Evolutionary conservation across 805 yeast species (phyloP), one percentile per base, ranked within the genome.

Genomic region (Candida montana): DNA sequence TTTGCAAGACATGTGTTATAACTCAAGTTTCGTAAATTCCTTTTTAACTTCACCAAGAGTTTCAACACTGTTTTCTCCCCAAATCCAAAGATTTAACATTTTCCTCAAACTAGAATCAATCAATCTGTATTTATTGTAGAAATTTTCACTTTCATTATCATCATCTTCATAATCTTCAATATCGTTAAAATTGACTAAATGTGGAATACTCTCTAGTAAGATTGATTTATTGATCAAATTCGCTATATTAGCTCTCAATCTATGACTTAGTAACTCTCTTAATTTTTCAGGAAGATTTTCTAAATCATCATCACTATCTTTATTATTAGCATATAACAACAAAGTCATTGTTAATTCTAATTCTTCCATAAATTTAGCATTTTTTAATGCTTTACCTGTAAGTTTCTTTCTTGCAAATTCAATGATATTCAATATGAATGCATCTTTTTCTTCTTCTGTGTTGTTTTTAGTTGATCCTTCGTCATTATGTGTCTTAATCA

Each of bases 301-400:
- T 26, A 26, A 26, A 12, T 43, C 39, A 6, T 43, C 39, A 6
- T 46, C 46, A 50, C 54, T 13, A 51, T 39, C 4, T 8, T 31
- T 35, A 21, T 45, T 56, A 17, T 57, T 56, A 1, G 77, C 72
- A 47, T 72, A 73, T 30, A 78, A 77, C 29, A 89, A 63, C 45
- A 89, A 67, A 18, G 95, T 87, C 93, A 89, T 85, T 3, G 95
- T 80, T 33, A 81, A 67, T 57, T 90, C 96, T 46, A 89, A 63
- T 49, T 86, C 91, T 41, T 75, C 74, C 61, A 88, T 69, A 45
- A 83, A 77, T 42, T 67, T 67, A 48, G 66, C 66, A 35, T 80
- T 79, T 38, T 74, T 71, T 2, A 83, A 69, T 1, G 81, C 83
- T 44, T 81, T 77, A 47, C 69, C 68, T 5, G 86, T 75, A 47